Percentiles rank a stretch among this genome's conserved stretches.
phyloP scores from a whole-genome alignment of 345 rosid genomes.

The Citrus hindsii region DNA sequence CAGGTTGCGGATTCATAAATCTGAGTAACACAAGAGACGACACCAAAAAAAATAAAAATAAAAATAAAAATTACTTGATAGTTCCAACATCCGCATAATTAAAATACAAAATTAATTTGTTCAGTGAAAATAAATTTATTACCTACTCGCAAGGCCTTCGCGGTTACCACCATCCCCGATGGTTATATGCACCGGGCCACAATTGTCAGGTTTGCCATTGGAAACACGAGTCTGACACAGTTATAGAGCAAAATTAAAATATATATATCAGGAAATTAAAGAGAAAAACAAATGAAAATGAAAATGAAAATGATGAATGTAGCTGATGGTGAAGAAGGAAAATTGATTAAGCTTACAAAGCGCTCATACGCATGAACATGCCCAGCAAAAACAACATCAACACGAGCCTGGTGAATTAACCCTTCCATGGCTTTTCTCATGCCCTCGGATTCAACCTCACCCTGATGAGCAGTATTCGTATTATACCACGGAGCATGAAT shows the following conservation, averaged over 20 bases:
- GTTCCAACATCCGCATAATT: too few species aligned
- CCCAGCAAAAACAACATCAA: slow-evolving; percentile 71
- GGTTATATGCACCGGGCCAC: slow-evolving; percentile 63
- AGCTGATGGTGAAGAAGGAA: neutral
- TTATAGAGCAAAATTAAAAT: neutral
- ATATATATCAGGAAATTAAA: neutral
- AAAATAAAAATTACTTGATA: too few species aligned
- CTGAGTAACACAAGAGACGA: slow-evolving; percentile 15
- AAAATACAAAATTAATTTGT: too few species aligned
- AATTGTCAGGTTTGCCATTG: slow-evolving; percentile 43
- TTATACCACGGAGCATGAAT: slow-evolving; percentile 91
- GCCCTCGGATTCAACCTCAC: slow-evolving; percentile 48
- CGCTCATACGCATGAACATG: slow-evolving; percentile 93
- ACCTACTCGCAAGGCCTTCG: slow-evolving; percentile 70
- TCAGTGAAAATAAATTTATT: neutral
- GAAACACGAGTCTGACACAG: slow-evolving; percentile 53
- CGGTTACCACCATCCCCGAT: slow-evolving; percentile 81
- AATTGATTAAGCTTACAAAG: slow-evolving; percentile 48
- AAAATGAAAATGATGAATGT: neutral
- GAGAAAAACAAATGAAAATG: neutral
- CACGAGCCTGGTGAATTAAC: slow-evolving; percentile 62
- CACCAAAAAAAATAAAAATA: too few species aligned
- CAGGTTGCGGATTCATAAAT: slow-evolving; percentile 40
- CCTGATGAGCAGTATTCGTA: slow-evolving; percentile 71
- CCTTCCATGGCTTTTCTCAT: slow-evolving; percentile 72